Conservation (phyloP, 805 yeast species). For the Ogataea corticis region DNA sequence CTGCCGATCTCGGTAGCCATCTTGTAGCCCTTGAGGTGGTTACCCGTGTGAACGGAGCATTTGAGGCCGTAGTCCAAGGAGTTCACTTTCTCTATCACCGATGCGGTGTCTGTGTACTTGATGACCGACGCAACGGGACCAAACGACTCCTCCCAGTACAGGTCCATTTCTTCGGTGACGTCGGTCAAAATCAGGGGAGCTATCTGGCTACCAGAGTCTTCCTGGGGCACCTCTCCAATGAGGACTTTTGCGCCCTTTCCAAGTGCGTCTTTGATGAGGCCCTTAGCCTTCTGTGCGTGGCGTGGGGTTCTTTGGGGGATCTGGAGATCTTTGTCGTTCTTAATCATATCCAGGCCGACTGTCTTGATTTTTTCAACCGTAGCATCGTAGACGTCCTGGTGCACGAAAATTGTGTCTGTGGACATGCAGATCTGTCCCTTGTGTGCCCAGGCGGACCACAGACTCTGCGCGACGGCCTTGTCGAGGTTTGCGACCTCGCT, state of each 20-base stretch:
- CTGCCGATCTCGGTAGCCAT: slow-evolving; percentile 37
- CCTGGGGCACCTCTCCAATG: slow-evolving; percentile 12
- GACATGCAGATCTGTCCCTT: slow-evolving; percentile 52
- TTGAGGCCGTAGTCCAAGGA: slow-evolving; percentile 39
- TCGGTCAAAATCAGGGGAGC: slow-evolving; percentile 37
- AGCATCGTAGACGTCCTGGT: slow-evolving; percentile 37
- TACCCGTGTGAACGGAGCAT: slow-evolving; percentile 42
- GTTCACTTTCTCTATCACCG: slow-evolving; percentile 31
- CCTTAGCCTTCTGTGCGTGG: slow-evolving; percentile 26
- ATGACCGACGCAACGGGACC: slow-evolving; percentile 43
- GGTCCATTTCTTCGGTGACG: slow-evolving; percentile 33
- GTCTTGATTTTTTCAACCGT: slow-evolving; percentile 23
- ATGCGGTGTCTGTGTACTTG: slow-evolving; percentile 26
- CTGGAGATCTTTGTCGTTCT: slow-evolving; percentile 17
- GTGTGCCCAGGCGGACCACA: slow-evolving; percentile 42
- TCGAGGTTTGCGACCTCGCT: slow-evolving; percentile 36
- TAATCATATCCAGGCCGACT: slow-evolving; percentile 11
- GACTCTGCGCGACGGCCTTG: slow-evolving; percentile 30
- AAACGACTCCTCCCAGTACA: slow-evolving; percentile 39
- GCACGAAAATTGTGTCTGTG: slow-evolving; percentile 40
- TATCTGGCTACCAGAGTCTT: slow-evolving; percentile 1
- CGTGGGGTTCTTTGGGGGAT: slow-evolving; percentile 33
- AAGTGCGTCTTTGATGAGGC: slow-evolving; percentile 39
- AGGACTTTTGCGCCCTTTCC: slow-evolving; percentile 39
- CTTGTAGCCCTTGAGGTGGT: slow-evolving; percentile 36